Base-by-base conservation (phyloP, 228 moss, liverwort and hornwort species). In the Sphagnum magellanicum region DNA sequence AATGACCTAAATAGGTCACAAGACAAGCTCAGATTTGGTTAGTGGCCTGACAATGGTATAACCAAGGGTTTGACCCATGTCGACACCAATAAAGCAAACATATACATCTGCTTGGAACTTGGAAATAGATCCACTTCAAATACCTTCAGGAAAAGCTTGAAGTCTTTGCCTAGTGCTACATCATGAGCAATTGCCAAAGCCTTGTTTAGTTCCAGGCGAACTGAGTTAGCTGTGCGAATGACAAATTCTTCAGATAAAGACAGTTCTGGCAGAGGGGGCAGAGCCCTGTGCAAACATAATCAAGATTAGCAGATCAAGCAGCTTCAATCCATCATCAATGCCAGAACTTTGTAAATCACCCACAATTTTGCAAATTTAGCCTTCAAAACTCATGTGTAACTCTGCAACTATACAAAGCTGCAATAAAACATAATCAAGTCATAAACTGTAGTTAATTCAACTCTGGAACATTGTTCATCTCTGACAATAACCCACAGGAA, bases 91-190 rank as follows among this genome's bases (percentile, higher is more conserved):
- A 17, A 32, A 32, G 73, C 50, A 68, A 48, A 55, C 8, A 12
- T 55, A 8, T 1, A 8, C 9, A 8, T 8, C 8, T 55, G 55
- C 2, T 55, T 32, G 32, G 55, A 55, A 55, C 55, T 55, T 32
- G 32, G 32, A 55, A 8, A 8, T 8, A 8, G 4, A 12, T 12
- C 55, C 8, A 55, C 9, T 55, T 8, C 55, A 55, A 55, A 55
- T 12, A 92, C 98, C 98, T 89, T 71, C 57, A 93, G 51, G 11
- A 98, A 98, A 0, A 98, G 72, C 71, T 93, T 92, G 59, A 91
- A 90, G 61, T 98, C 93, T 59, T 93, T 93, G 1, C 98, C 98
- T 4, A 90, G 74, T 5, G 98, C 92, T 0, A 98, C 94, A 48
- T 87, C 70, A 46, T 90, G 94, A 0, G 83, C 89, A 4, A 89